Evolutionary conservation across 441 rosid species (phyloP).

Genomic region (Bocquillonia castaneifolia): DNA sequence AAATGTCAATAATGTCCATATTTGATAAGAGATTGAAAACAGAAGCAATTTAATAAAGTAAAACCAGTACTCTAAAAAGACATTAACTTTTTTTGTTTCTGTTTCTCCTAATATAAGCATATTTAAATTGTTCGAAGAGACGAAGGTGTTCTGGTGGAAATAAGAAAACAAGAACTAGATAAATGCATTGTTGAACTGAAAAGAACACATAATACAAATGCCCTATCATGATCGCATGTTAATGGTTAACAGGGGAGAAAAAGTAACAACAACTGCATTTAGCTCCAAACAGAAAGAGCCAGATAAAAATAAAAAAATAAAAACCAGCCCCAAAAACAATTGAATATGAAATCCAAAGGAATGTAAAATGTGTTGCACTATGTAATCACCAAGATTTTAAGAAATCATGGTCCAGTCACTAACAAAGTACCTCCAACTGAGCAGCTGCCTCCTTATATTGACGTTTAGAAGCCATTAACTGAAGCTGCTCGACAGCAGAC

Average conservation of each 20-base stretch:
- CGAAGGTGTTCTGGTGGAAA: neutral
- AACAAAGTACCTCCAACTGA: slow-evolving; percentile 79
- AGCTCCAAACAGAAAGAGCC: slow-evolving; percentile 6
- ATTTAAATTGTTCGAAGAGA: neutral
- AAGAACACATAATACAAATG: neutral
- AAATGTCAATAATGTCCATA: neutral
- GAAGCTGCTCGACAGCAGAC: slow-evolving; percentile 99
- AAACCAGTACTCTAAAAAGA: neutral
- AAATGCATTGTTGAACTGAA: neutral
- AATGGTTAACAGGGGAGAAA: too few species aligned
- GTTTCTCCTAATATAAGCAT: neutral
- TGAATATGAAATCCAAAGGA: neutral
- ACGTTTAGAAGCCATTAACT: slow-evolving; percentile 96
- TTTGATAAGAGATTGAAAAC: neutral
- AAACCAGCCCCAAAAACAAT: slow-evolving; percentile 7
- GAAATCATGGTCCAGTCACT: slow-evolving; percentile 7
- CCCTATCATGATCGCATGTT: too few species aligned
- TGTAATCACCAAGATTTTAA: neutral
- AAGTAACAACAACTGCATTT: neutral
- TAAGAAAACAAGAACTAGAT: neutral
- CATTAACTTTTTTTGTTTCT: neutral
- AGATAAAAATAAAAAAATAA: neutral
- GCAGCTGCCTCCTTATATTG: slow-evolving; percentile 99
- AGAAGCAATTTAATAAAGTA: neutral
- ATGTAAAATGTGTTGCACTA: slow-evolving; percentile 6